These are phyloP conservation scores for Suhomyces tanzawaensis DNA, from an alignment of 805 yeast species.

Conservation along the genomic window DNA sequence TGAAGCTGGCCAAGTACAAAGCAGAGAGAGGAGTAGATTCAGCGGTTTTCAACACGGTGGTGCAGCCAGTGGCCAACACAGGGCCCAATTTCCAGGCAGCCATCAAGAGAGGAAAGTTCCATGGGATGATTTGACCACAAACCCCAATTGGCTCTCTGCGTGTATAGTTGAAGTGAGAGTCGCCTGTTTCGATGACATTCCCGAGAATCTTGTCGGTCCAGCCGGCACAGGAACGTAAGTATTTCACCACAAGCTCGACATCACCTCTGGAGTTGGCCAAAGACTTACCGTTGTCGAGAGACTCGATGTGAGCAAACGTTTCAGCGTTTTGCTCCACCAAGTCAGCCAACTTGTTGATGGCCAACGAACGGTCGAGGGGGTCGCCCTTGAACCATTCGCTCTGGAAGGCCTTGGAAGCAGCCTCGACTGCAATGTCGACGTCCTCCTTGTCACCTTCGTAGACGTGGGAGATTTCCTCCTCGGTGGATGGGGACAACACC, in stretches of 20 bases:
- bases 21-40: slow-evolving; percentile 92
- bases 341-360: slow-evolving; percentile 71
- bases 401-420: slow-evolving; percentile 77
- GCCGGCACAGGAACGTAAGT: slow-evolving; percentile 84
- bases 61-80: slow-evolving; percentile 87
- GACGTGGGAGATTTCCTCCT: slow-evolving; percentile 63
- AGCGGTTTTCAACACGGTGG: slow-evolving; percentile 84
- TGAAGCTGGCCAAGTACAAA: slow-evolving; percentile 64
- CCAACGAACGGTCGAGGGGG: slow-evolving; percentile 64
- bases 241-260: slow-evolving; percentile 63
- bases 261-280: slow-evolving; percentile 69
- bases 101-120: slow-evolving; percentile 96
- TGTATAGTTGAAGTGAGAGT: slow-evolving; percentile 70
- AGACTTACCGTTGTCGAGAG: slow-evolving; percentile 89
- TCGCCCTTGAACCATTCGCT: slow-evolving; percentile 77
- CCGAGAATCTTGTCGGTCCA: slow-evolving; percentile 88
- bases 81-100: slow-evolving; percentile 95
- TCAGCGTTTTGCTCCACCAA: slow-evolving; percentile 71
- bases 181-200: slow-evolving; percentile 70
- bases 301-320: slow-evolving; percentile 73
- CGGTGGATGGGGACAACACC: slow-evolving; percentile 67
- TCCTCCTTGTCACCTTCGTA: slow-evolving; percentile 78
- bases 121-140: slow-evolving; percentile 93
- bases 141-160: slow-evolving; percentile 92
- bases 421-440: slow-evolving; percentile 80